phyloP scores from a whole-genome alignment of 345 rosid genomes.

The Kernera saxatilis region DNA sequence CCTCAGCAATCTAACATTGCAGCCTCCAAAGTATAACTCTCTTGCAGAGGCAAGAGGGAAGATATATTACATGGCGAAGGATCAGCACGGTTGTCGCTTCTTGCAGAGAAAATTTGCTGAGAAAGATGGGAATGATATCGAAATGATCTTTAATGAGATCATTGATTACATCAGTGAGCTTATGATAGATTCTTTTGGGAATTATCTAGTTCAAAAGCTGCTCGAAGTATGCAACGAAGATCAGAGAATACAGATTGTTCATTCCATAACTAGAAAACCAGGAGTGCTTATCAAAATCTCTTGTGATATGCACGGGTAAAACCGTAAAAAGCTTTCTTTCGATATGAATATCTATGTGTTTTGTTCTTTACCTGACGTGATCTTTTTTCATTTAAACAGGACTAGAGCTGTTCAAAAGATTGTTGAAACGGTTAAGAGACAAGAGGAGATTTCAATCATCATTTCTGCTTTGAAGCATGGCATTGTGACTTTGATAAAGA shows the following conservation, averaged over 20 bases:
- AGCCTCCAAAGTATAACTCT: slow-evolving; percentile 40
- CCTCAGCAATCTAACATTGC: slow-evolving; percentile 40
- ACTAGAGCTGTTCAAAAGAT: slow-evolving; percentile 85
- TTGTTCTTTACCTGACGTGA: background rate
- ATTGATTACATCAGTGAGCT: slow-evolving; percentile 60
- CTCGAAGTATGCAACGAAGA: slow-evolving; percentile 71
- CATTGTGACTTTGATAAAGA: slow-evolving; percentile 61
- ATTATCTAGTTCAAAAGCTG: slow-evolving; percentile 70
- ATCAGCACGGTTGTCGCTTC: slow-evolving; percentile 75
- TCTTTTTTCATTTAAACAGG: slow-evolving; percentile 28
- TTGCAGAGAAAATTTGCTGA: slow-evolving; percentile 63
- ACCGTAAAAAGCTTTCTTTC: background rate
- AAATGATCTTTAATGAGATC: slow-evolving; percentile 59
- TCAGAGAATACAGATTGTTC: slow-evolving; percentile 57
- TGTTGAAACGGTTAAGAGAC: slow-evolving; percentile 52
- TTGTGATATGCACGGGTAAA: slow-evolving; percentile 80
- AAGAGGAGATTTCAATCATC: slow-evolving; percentile 52
- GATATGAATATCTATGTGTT: background rate
- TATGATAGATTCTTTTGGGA: slow-evolving; percentile 76
- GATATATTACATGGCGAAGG: slow-evolving; percentile 63
- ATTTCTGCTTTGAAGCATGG: slow-evolving; percentile 60
- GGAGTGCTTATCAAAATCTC: slow-evolving; percentile 63
- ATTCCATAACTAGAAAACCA: slow-evolving; percentile 46
- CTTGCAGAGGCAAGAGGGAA: slow-evolving; percentile 52
- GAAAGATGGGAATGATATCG: slow-evolving; percentile 50